These are phyloP conservation scores for Pseudogymnoascus sp. DNA, from an alignment of 2,329 filamentous ascomycete genomes.

Conservation along the genomic window DNA sequence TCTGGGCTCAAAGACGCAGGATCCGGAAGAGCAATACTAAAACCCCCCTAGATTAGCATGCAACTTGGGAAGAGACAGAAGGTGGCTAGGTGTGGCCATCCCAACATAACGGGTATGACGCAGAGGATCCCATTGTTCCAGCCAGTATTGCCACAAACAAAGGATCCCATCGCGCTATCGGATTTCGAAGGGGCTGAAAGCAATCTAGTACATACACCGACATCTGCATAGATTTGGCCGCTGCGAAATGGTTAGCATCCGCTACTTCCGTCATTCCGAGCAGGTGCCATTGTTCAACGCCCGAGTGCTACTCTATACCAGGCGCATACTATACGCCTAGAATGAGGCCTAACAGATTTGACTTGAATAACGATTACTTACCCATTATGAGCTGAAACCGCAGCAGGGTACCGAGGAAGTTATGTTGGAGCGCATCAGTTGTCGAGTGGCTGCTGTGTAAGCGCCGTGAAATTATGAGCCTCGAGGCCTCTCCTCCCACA, in stretches of 20 bases:
- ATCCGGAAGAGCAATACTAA: neutral
- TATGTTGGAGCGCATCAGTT: neutral
- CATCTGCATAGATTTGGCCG: slow-evolving; percentile 5
- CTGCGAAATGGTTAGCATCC: neutral
- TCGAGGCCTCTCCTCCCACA: neutral
- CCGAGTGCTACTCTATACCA: neutral
- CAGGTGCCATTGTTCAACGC: neutral
- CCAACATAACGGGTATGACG: neutral
- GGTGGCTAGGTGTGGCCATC: neutral
- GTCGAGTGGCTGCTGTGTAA: neutral
- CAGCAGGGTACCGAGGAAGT: neutral
- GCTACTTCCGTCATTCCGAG: neutral
- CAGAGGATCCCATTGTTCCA: neutral
- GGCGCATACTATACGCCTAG: neutral
- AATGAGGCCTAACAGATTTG: neutral
- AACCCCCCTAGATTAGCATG: neutral
- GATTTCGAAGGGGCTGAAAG: slow-evolving; percentile 33
- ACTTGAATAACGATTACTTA: neutral
- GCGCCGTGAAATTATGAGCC: neutral
- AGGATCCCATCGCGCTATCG: neutral
- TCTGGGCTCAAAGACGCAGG: neutral
- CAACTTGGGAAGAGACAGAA: neutral
- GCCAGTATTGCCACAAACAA: neutral
- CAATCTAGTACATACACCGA: slow-evolving; percentile 36
- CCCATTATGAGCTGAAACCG: slow-evolving; percentile 3